Conservation (phyloP, 495 filamentous ascomycete genomes). For the Sporormia fimetaria region DNA sequence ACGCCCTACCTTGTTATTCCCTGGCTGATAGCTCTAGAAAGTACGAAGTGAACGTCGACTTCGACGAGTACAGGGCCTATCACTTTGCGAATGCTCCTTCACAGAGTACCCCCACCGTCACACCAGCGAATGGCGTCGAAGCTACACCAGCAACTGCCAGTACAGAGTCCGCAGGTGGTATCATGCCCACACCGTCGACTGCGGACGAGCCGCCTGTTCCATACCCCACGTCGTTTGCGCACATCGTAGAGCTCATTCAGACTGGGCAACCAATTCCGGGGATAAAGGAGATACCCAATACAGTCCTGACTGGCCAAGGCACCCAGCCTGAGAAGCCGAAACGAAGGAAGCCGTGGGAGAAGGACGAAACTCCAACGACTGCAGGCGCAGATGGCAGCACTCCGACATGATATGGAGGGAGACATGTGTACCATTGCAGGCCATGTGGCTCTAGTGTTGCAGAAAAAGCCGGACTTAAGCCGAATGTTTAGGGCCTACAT, state of each 20-base stretch:
- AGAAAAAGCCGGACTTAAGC: too few relatives aligned
- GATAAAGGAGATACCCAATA: constrained; percentile 80
- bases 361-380: too few relatives aligned
- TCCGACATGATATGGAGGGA: constrained; percentile 1
- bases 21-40: constrained; percentile 25
- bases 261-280: constrained; percentile 77
- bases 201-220: constrained; percentile 32
- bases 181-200: constrained; percentile 7
- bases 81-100: constrained; percentile 3
- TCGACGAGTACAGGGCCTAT: constrained; percentile 35
- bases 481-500: too few relatives aligned
- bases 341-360: constrained; percentile 77
- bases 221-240: constrained; percentile 78
- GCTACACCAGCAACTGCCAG: neutral
- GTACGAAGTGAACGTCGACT: constrained; percentile 30
- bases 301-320: constrained; percentile 55
- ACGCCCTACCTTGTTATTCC: neutral
- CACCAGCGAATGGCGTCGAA: constrained; percentile 3
- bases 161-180: constrained; percentile 3
- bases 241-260: constrained; percentile 81
- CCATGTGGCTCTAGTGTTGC: too few relatives aligned
- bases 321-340: constrained; percentile 40
- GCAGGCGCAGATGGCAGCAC: neutral
- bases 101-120: neutral
- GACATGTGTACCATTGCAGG: too few relatives aligned